These are phyloP conservation scores for Gossypium gossypioides DNA, from an alignment of 441 rosid genomes.

Conservation along the genomic window DNA sequence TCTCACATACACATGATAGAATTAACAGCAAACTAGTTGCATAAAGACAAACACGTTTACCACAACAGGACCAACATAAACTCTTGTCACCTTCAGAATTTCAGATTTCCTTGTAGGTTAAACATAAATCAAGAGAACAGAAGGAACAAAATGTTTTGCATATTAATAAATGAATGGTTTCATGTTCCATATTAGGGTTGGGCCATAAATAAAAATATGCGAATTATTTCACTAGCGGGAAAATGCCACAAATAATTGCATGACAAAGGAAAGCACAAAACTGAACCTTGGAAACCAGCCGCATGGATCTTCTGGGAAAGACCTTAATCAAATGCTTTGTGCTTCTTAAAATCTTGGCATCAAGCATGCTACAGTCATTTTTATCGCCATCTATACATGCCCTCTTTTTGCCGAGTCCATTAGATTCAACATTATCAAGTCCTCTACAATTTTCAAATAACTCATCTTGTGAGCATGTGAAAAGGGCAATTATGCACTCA, in stretches of 20 bases:
- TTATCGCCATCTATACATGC: conserved; percentile 16
- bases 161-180: background rate
- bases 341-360: conserved; percentile 31
- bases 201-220: too few relatives aligned
- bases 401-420: conserved; percentile 32
- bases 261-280: conserved; percentile 14
- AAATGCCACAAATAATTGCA: background rate
- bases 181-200: background rate
- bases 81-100: background rate
- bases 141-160: background rate
- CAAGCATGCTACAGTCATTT: conserved; percentile 17
- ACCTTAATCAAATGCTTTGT: conserved; percentile 22
- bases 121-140: background rate
- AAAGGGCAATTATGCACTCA: conserved; percentile 17
- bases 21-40: background rate
- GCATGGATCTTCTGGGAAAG: conserved; percentile 45
- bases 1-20: background rate
- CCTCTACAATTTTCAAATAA: conserved; percentile 22
- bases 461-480: conserved; percentile 39
- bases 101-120: background rate
- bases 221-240: too few relatives aligned
- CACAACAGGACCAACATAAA: background rate
- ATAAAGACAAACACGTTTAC: background rate
- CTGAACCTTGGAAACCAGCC: conserved; percentile 49
- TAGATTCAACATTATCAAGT: conserved; percentile 22